Evolutionary conservation across 2,329 filamentous ascomycete species (phyloP), one percentile per base, ranked within the genome.

Genomic region (Trichothecium sympodiale): DNA sequence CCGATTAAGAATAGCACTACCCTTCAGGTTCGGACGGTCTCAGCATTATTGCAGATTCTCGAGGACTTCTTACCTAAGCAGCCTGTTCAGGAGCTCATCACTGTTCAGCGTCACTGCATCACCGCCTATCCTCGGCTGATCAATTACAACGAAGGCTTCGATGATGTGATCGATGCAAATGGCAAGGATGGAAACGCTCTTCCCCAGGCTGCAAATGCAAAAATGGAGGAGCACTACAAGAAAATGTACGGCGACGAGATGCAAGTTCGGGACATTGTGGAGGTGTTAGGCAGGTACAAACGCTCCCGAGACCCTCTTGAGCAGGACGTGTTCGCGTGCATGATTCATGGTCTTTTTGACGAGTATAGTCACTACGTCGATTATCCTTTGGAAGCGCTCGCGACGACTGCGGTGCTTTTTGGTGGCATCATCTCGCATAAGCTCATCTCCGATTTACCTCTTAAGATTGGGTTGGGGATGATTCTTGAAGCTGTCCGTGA

Each of bases 141-240:
- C 65, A 98, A 98, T 51, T 96, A 94, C 47, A 88, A 87, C 3
- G 85, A 94, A 58, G 87, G 84, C 4, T 88, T 82, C 43, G 87
- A 98, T 56, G 83, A 91, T 38, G 78, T 96, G 29, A 88, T 98
- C 44, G 85, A 96, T 49, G 69, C 71, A 8, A 94, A 93, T 51
- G 83, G 86, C 31, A 74, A 77, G 46, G 75, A 80, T 15, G 80
- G 84, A n/a, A 94, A 96, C 50, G 71, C 75, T 2, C 70, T 98
- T 2, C 81, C 88, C 0, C 68, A 74, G 15, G 77, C 79, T 16
- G 85, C 89, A 36, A 88, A 94, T 46, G 77, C 74, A 44, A 84
- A 86, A 55, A 98, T 98, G 91, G 88, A 96, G 52, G 86, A 95
- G 46, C 80, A 94, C 43, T 98, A 95, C 57, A 95, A 94, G 59